These are phyloP conservation scores for Plasmodium vivax DNA, from an alignment of 169 alveolate species.

Conservation along the genomic window DNA sequence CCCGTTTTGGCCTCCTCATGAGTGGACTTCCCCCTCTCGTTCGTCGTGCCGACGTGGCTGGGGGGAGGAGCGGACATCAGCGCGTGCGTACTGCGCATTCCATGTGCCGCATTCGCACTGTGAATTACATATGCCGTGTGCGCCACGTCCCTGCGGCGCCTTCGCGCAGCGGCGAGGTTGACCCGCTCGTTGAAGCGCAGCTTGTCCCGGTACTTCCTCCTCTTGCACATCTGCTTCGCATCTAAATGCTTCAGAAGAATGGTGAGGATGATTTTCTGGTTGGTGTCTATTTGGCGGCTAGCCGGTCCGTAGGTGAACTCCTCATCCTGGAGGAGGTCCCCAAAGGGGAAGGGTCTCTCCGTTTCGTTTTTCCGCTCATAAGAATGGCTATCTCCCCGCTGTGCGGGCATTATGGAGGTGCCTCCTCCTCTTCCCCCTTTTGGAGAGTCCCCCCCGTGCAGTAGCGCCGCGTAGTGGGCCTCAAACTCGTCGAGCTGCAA, in stretches of 20 bases:
- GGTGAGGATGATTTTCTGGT: slow-evolving; percentile 36
- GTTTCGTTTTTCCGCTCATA: neutral
- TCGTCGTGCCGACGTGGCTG: neutral
- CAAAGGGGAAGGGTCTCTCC: slow-evolving; percentile 38
- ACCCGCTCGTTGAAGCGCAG: neutral
- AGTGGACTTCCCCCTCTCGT: neutral
- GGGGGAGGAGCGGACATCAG: neutral
- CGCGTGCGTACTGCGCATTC: neutral
- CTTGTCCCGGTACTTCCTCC: neutral
- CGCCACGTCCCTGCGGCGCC: neutral
- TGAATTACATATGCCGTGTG: neutral
- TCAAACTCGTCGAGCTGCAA: slow-evolving; percentile 4
- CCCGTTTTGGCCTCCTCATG: neutral
- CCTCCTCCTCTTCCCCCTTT: neutral
- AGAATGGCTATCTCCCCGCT: too few relatives aligned
- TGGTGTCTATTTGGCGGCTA: slow-evolving; percentile 9
- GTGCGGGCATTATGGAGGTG: neutral
- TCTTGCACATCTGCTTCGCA: neutral
- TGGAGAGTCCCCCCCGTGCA: neutral
- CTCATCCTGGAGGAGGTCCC: slow-evolving; percentile 13
- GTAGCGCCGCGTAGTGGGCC: neutral
- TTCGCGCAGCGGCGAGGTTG: neutral
- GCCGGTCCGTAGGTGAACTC: slow-evolving; percentile 52
- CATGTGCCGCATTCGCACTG: neutral
- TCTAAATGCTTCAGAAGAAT: slow-evolving; percentile 20